These are phyloP conservation scores for Hortaea werneckii DNA, from an alignment of 2,329 filamentous ascomycete genomes.

Conservation along the genomic window DNA sequence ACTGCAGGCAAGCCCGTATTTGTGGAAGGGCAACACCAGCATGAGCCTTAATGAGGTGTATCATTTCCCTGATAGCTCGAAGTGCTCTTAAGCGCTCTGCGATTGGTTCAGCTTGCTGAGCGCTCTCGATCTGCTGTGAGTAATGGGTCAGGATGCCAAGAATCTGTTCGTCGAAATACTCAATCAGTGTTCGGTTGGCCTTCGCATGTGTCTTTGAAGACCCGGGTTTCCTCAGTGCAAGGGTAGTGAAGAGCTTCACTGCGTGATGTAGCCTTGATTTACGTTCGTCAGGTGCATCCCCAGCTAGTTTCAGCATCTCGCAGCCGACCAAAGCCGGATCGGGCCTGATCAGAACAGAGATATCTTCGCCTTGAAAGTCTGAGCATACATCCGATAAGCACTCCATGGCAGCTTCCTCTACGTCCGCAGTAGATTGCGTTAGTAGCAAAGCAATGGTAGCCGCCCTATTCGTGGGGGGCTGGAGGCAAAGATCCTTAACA, in stretches of 20 bases:
- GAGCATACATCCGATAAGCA: slow-evolving; percentile 59
- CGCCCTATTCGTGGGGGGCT: slow-evolving; percentile 46
- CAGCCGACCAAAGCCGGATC: slow-evolving; percentile 68
- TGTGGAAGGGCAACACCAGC: slow-evolving; percentile 76
- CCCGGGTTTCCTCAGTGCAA: slow-evolving; percentile 40
- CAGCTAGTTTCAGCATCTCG: slow-evolving; percentile 71
- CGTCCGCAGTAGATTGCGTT: slow-evolving; percentile 50
- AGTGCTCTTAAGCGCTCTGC: slow-evolving; percentile 55
- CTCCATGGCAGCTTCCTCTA: slow-evolving; percentile 57
- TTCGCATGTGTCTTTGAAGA: slow-evolving; percentile 36
- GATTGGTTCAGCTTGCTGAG: slow-evolving; percentile 7
- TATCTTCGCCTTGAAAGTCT: slow-evolving; percentile 54
- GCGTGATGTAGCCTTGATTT: slow-evolving; percentile 35
- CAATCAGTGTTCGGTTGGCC: slow-evolving; percentile 50
- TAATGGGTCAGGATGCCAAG: slow-evolving; percentile 79
- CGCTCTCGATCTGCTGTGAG: slow-evolving; percentile 59
- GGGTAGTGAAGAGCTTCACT: slow-evolving; percentile 34
- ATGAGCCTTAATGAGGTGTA: slow-evolving; percentile 61
- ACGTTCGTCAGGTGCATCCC: slow-evolving; percentile 51
- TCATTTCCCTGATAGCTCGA: slow-evolving; percentile 78
- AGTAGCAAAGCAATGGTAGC: slow-evolving; percentile 50
- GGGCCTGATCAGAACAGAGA: slow-evolving; percentile 60
- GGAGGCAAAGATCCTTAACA: slow-evolving; percentile 52
- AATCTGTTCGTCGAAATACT: slow-evolving; percentile 73
- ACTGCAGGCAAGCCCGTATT: slow-evolving; percentile 85